phyloP scores from a whole-genome alignment of 345 rosid species.

The Eucalyptus sp. region DNA sequence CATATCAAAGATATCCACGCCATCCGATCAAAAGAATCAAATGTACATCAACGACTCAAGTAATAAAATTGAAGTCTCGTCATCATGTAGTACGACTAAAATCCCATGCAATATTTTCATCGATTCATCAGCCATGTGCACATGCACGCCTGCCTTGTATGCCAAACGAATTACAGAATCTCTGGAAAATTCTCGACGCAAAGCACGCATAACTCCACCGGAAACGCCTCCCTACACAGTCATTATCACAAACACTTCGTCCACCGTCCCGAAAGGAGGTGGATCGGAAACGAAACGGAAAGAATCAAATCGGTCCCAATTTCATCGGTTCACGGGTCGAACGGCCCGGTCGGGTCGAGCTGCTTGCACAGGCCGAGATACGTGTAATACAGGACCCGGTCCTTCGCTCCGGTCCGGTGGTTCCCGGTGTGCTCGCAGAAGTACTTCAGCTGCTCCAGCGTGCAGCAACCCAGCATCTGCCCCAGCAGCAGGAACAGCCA shows the following conservation, averaged over 20 bases:
- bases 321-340: slow-evolving; percentile 1
- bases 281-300: neutral
- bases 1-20: neutral
- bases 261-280: neutral
- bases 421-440: slow-evolving; percentile 69
- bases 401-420: slow-evolving; percentile 81
- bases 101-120: neutral
- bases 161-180: neutral
- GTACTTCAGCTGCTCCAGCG: slow-evolving; percentile 69
- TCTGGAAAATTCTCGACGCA: neutral
- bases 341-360: slow-evolving; percentile 45
- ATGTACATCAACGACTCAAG: neutral
- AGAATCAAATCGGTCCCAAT: neutral
- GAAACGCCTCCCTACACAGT: neutral
- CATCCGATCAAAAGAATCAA: neutral
- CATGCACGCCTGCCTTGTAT: neutral
- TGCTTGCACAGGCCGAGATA: slow-evolving; percentile 61
- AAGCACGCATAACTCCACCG: neutral
- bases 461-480: slow-evolving; percentile 54
- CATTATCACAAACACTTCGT: neutral
- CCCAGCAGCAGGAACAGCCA: slow-evolving; percentile 88
- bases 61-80: neutral
- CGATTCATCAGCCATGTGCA: neutral
- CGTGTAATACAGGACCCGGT: slow-evolving; percentile 60
- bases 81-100: neutral